Conservation (phyloP, 1,139 yeast species). For the Scheffersomyces insectosa region DNA sequence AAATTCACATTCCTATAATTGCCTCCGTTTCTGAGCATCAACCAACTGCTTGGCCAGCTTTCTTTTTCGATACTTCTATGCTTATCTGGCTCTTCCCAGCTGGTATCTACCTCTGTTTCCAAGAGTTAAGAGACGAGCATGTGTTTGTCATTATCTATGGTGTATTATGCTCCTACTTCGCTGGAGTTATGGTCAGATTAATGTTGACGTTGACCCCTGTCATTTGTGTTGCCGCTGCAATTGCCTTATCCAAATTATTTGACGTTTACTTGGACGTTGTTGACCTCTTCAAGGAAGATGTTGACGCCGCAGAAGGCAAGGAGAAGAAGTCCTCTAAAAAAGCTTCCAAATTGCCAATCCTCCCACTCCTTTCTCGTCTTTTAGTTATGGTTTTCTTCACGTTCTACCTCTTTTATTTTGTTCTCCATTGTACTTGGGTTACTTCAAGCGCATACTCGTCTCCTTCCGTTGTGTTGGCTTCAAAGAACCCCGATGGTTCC, state of each 20-base stretch:
- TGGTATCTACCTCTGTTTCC: conserved; percentile 87
- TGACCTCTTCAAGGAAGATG: conserved; percentile 32
- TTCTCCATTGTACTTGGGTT: conserved; percentile 96
- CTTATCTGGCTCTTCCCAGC: conserved; percentile 98
- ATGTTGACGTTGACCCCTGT: conserved; percentile 97
- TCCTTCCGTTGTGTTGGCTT: conserved; percentile 94
- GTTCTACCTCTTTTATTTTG: conserved; percentile 78
- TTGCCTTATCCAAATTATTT: conserved; percentile 80
- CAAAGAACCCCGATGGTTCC: conserved; percentile 82
- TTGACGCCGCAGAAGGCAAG: conserved; percentile 7
- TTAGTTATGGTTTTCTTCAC: conserved; percentile 70
- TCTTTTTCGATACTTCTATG: conserved; percentile 90
- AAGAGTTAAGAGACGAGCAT: conserved; percentile 88
- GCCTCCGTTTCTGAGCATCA: conserved; percentile 99
- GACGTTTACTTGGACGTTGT: conserved; percentile 79
- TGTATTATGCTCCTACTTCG: conserved; percentile 92
- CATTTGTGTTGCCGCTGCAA: conserved; percentile 86
- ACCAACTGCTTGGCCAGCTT: conserved; percentile 99
- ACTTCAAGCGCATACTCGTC: conserved; percentile 95
- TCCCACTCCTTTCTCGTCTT: conserved; percentile 53
- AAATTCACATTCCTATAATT: conserved; percentile 96
- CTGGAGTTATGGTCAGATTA: conserved; percentile 98
- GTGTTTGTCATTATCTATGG: conserved; percentile 89
- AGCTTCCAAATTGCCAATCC: conserved; percentile 23
- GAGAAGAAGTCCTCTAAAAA: conserved; percentile 9